phyloP scores from a whole-genome alignment of 768 basidiomycete species.

The Tremella yokohamensis region DNA sequence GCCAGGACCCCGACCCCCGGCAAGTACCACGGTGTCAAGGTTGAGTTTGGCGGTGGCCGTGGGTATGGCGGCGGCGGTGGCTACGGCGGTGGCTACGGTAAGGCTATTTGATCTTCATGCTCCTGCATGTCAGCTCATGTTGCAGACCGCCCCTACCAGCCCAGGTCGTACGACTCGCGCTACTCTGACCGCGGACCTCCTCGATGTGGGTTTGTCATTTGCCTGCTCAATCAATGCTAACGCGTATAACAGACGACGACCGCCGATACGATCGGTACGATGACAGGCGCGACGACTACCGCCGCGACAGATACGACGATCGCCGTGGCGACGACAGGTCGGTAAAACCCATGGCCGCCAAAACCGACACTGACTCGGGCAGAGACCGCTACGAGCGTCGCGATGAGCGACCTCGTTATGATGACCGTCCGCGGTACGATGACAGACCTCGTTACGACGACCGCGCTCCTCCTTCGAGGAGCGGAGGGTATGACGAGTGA shows the following conservation, averaged over 20 bases:
- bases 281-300: constrained; percentile 56
- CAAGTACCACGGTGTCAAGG: constrained; percentile 59
- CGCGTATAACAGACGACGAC: constrained; percentile 52
- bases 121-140: neutral
- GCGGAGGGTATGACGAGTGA: too few relatives aligned
- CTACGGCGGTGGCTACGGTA: constrained; percentile 25
- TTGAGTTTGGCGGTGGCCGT: constrained; percentile 63
- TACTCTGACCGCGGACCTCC: constrained; percentile 62
- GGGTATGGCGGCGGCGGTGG: constrained; percentile 56
- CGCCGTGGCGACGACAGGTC: constrained; percentile 26
- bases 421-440: neutral
- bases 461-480: neutral
- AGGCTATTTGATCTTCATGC: constrained; percentile 10
- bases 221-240: constrained; percentile 1
- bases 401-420: constrained; percentile 20
- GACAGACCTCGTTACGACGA: constrained; percentile 1
- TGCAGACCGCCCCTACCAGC: constrained; percentile 79
- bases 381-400: constrained; percentile 25
- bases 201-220: constrained; percentile 50
- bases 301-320: constrained; percentile 49
- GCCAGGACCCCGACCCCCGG: constrained; percentile 71
- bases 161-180: constrained; percentile 83
- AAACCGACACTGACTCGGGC: neutral
- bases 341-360: constrained; percentile 6
- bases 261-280: constrained; percentile 53